A percentile compares a stretch with the other conserved stretches of the same genome.
Evolutionary conservation across 1,139 yeast genomes (phyloP).

Genomic region (Pichia sp.): DNA sequence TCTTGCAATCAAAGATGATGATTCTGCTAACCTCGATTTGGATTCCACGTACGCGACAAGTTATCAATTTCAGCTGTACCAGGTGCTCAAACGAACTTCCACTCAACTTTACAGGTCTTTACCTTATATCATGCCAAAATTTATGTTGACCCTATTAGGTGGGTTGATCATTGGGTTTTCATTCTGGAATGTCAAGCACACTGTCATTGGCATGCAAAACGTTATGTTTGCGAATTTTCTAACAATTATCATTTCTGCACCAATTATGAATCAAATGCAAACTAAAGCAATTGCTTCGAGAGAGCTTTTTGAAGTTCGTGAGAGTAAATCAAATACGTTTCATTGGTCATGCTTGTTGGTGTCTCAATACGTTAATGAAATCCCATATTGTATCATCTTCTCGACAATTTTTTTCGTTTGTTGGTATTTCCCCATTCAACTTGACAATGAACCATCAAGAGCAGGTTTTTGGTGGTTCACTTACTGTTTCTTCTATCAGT

Average conservation of each 20-base stretch:
- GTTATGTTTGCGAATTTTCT: slow-evolving; percentile 50
- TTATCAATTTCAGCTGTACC: slow-evolving; percentile 37
- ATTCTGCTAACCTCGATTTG: slow-evolving; percentile 33
- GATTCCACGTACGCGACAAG: slow-evolving; percentile 35
- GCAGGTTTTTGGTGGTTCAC: slow-evolving; percentile 53
- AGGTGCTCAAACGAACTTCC: slow-evolving; percentile 41
- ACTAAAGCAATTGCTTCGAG: slow-evolving; percentile 47
- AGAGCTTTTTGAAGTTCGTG: slow-evolving; percentile 58
- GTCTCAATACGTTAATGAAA: slow-evolving; percentile 48
- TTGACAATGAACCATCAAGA: slow-evolving; percentile 39
- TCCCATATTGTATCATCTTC: slow-evolving; percentile 52
- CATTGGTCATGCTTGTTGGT: slow-evolving; percentile 56
- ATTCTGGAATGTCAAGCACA: slow-evolving; percentile 31
- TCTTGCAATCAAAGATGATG: slow-evolving; percentile 19
- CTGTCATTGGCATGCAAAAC: slow-evolving; percentile 50
- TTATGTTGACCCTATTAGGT: slow-evolving; percentile 30
- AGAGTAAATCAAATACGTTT: slow-evolving; percentile 58
- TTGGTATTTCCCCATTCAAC: slow-evolving; percentile 55
- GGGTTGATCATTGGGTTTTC: slow-evolving; percentile 48
- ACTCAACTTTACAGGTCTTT: slow-evolving; percentile 47
- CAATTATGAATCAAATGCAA: slow-evolving; percentile 54
- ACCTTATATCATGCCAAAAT: slow-evolving; percentile 44
- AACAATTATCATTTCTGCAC: slow-evolving; percentile 46
- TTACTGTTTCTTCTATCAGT: slow-evolving; percentile 49
- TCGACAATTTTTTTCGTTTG: slow-evolving; percentile 50